Percentiles rank a stretch among this genome's conserved stretches.
Conservation (phyloP, 2,329 filamentous ascomycete genomes). For the Colletotrichum sp. region DNA sequence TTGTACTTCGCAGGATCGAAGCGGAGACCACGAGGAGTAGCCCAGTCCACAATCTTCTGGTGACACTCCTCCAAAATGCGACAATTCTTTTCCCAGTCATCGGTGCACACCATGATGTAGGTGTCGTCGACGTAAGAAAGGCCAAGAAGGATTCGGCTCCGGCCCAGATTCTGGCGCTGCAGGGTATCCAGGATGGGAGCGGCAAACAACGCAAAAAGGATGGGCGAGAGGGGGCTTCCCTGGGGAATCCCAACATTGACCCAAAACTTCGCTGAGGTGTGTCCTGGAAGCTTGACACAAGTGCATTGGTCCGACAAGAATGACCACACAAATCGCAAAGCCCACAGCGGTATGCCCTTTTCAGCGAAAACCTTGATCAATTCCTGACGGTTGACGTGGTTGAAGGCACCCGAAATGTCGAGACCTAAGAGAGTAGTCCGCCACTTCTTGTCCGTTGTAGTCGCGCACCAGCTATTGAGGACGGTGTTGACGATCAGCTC, state of each 20-base stretch:
- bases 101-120: not conserved
- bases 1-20: not conserved
- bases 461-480: not conserved
- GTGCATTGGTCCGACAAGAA: not conserved
- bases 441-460: not conserved
- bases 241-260: slow-evolving; percentile 3
- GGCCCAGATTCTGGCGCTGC: no score
- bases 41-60: not conserved
- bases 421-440: not conserved
- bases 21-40: not conserved
- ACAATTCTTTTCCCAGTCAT: not conserved
- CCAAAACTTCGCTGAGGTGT: not conserved
- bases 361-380: not conserved
- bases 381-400: not conserved
- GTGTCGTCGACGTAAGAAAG: slow-evolving; percentile 3
- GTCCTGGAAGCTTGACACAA: not conserved
- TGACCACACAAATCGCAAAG: not conserved
- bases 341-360: not conserved
- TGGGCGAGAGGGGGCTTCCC: not conserved
- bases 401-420: not conserved
- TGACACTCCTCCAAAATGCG: not conserved
- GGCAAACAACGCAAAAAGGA: not conserved
- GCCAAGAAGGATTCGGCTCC: not conserved
- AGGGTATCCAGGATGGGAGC: not conserved
- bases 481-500: not conserved